Conservation (phyloP, 805 yeast species). For the Starmerella tilneyi region DNA sequence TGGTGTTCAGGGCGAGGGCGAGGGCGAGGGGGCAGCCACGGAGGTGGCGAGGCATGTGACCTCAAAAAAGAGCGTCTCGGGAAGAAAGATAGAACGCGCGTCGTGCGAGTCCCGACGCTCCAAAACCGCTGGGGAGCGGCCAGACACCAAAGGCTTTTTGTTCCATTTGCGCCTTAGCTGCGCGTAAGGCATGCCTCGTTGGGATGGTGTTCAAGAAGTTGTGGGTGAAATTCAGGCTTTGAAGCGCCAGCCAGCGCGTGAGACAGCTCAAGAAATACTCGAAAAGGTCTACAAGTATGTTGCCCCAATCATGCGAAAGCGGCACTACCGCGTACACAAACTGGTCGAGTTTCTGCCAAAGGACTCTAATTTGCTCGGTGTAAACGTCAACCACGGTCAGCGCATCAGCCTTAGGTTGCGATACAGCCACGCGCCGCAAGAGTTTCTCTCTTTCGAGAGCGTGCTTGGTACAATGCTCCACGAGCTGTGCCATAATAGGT, state of each 20-base stretch:
- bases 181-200: conserved; percentile 17
- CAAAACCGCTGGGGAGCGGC: too few species aligned
- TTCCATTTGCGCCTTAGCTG: too few species aligned
- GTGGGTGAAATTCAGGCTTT: conserved; percentile 34
- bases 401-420: conserved; percentile 66
- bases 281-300: conserved; percentile 59
- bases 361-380: conserved; percentile 53
- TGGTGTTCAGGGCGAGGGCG: too few species aligned
- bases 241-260: conserved; percentile 39
- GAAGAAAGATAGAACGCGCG: too few species aligned
- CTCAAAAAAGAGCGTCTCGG: too few species aligned
- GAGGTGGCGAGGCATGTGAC: too few species aligned
- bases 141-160: too few species aligned
- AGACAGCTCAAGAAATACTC: conserved; percentile 47
- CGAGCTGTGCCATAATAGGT: conserved; percentile 70
- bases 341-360: conserved; percentile 78
- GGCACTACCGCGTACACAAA: conserved; percentile 53
- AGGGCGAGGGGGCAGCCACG: too few species aligned
- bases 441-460: conserved; percentile 52
- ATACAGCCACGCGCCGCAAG: conserved; percentile 40
- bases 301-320: conserved; percentile 66
- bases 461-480: conserved; percentile 78
- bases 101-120: too few species aligned
- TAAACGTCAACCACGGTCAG: conserved; percentile 69
- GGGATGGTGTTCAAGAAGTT: conserved; percentile 18